Conservation (phyloP, 768 basidiomycete species). For the Pleurotus platypus region DNA sequence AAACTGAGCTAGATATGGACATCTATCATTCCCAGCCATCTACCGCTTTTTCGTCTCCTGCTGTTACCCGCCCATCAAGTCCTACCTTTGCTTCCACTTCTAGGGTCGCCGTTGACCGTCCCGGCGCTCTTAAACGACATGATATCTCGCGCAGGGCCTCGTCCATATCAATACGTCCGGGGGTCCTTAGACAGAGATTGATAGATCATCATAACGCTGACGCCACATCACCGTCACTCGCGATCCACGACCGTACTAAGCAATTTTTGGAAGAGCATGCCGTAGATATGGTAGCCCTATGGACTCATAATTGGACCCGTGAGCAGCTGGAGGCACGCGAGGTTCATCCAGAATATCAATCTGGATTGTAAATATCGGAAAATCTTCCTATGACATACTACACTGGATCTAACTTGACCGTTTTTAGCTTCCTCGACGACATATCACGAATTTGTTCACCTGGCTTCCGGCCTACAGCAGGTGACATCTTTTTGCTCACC, state of each 20-base stretch:
- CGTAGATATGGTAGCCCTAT: constrained; percentile 51
- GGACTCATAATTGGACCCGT: constrained; percentile 45
- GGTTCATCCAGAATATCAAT: constrained; percentile 50
- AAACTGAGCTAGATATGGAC: neutral
- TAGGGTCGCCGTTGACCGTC: neutral
- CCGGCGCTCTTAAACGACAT: constrained; percentile 10
- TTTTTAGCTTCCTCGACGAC: constrained; percentile 54
- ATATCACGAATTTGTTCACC: constrained; percentile 45
- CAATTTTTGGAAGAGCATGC: constrained; percentile 50
- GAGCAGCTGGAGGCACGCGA: constrained; percentile 35
- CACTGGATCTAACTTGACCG: neutral
- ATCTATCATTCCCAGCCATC: neutral
- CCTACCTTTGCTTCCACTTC: neutral
- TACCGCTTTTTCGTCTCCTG: neutral
- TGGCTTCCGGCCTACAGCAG: constrained; percentile 49
- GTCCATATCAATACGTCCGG: constrained; percentile 45
- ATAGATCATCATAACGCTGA: constrained; percentile 21
- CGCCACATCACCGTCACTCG: constrained; percentile 13
- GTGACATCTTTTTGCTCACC: constrained; percentile 21
- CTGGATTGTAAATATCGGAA: constrained; percentile 51
- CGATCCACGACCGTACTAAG: constrained; percentile 37
- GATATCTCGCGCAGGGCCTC: constrained; percentile 39
- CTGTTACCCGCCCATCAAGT: constrained; percentile 1
- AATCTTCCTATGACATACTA: neutral
- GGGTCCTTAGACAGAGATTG: constrained; percentile 46